Percentiles rank a stretch among this genome's conserved stretches.
These are phyloP conservation scores for Monosporozyma aerobia DNA, from an alignment of 805 yeast genomes.

Conservation along the genomic window DNA sequence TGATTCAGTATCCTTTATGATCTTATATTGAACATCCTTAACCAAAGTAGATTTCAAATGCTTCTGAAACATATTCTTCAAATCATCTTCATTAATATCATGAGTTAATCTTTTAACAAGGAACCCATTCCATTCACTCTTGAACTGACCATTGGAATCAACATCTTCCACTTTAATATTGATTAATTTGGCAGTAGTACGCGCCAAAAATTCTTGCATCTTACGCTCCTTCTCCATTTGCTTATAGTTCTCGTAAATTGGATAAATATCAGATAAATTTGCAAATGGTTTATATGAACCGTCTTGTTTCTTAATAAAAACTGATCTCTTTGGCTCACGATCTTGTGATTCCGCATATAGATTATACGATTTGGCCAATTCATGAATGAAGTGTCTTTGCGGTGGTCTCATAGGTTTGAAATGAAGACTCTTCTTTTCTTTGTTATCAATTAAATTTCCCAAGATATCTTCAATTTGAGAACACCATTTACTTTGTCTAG, in stretches of 20 bases:
- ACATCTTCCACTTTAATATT: slow-evolving; percentile 18
- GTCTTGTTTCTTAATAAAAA: slow-evolving; percentile 42
- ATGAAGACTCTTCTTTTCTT: slow-evolving; percentile 37
- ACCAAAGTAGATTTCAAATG: slow-evolving; percentile 24
- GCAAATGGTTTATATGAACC: slow-evolving; percentile 20
- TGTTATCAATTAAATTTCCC: slow-evolving; percentile 38
- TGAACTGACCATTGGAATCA: background rate
- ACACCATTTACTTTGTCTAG: slow-evolving; percentile 62
- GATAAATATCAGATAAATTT: slow-evolving; percentile 24
- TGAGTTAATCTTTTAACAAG: slow-evolving; percentile 43
- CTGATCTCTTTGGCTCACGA: slow-evolving; percentile 69
- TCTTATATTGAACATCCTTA: slow-evolving; percentile 17
- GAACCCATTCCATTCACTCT: slow-evolving; percentile 40
- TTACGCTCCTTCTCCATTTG: slow-evolving; percentile 29
- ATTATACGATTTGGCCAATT: slow-evolving; percentile 49
- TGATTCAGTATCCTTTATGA: slow-evolving; percentile 3
- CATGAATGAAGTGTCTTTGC: slow-evolving; percentile 65
- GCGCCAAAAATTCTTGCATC: slow-evolving; percentile 22
- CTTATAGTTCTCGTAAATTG: slow-evolving; percentile 38
- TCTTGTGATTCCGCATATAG: slow-evolving; percentile 69
- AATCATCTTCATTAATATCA: slow-evolving; percentile 42
- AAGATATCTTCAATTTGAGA: slow-evolving; percentile 47
- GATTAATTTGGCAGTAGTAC: slow-evolving; percentile 15
- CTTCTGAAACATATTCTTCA: slow-evolving; percentile 30
- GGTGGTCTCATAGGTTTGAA: slow-evolving; percentile 67